These are phyloP conservation scores for Sequoiadendron giganteum DNA, from an alignment of 75 land plant species.

Conservation along the genomic window DNA sequence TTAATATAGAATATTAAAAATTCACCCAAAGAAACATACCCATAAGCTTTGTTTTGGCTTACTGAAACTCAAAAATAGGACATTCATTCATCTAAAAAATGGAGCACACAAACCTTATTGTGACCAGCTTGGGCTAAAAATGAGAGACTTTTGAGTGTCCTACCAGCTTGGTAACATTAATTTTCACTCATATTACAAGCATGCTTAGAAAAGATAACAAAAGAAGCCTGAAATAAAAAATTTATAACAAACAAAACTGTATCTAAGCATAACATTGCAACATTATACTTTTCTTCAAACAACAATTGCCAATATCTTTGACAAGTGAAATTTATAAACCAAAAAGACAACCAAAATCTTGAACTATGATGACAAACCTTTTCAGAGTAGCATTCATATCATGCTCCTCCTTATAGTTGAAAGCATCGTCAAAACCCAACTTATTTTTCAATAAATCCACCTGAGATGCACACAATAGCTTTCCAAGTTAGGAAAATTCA, in stretches of 20 bases:
- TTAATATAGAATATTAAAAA: too few species aligned
- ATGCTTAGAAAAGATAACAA: background rate
- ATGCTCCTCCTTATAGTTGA: conserved; percentile 66
- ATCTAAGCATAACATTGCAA: background rate
- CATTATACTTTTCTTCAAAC: background rate
- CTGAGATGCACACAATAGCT: conserved; percentile 10
- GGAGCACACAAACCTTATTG: too few species aligned
- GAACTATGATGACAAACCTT: background rate
- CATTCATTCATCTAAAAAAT: too few species aligned
- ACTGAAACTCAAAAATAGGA: too few species aligned
- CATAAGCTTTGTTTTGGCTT: too few species aligned
- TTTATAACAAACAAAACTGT: background rate
- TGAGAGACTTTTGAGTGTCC: too few species aligned
- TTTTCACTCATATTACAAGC: background rate
- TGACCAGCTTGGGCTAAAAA: too few species aligned
- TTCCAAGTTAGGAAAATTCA: too few species aligned
- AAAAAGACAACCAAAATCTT: background rate
- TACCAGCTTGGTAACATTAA: background rate
- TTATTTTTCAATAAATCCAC: conserved; percentile 51
- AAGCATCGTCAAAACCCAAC: conserved; percentile 73
- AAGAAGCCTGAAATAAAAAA: background rate
- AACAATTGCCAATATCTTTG: background rate
- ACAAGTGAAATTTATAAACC: background rate
- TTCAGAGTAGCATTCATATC: conserved; percentile 44
- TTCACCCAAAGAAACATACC: too few species aligned